A percentile compares a stretch with the other conserved stretches of the same genome.
These are phyloP conservation scores for Colletotrichum chlorophyti DNA, from an alignment of 2,329 filamentous ascomycete species.

Conservation along the genomic window DNA sequence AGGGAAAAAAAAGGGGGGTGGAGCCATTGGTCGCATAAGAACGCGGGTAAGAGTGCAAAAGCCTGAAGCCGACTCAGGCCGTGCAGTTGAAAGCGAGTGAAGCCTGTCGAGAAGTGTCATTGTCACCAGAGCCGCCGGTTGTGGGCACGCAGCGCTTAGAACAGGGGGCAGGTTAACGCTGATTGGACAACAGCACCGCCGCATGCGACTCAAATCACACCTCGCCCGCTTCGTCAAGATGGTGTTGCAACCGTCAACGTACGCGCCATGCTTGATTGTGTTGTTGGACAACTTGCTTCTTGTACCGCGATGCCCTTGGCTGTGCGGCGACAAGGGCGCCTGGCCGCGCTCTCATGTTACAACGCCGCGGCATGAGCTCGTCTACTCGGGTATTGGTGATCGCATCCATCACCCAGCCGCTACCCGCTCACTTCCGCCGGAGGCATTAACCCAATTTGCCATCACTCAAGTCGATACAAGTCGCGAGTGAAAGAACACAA, in stretches of 20 bases:
- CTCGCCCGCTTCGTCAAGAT: slow-evolving; percentile 5
- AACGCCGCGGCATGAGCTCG: slow-evolving; percentile 15
- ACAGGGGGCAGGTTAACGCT: background rate
- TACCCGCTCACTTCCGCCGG: slow-evolving; percentile 9
- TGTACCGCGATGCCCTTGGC: background rate
- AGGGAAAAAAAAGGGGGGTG: no score
- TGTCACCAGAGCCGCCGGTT: no score
- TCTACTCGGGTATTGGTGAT: slow-evolving; percentile 7
- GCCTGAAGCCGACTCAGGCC: no score
- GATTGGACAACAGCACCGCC: slow-evolving; percentile 27
- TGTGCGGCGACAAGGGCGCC: slow-evolving; percentile 11
- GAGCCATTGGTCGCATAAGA: no score
- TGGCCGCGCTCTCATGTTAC: slow-evolving; percentile 11
- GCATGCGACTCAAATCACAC: slow-evolving; percentile 30
- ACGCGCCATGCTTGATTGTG: background rate
- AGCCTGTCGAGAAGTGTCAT: no score
- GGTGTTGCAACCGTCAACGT: background rate
- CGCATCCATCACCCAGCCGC: slow-evolving; percentile 6
- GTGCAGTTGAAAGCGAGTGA: no score
- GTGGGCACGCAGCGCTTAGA: slow-evolving; percentile 25
- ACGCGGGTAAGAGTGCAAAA: no score
- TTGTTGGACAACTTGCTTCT: background rate
- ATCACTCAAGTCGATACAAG: background rate
- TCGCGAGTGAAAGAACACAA: background rate
- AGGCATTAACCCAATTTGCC: slow-evolving; percentile 2